Evolutionary conservation across 495 filamentous ascomycete genomes (phyloP).

Genomic region (Lepidopterella palustris): DNA sequence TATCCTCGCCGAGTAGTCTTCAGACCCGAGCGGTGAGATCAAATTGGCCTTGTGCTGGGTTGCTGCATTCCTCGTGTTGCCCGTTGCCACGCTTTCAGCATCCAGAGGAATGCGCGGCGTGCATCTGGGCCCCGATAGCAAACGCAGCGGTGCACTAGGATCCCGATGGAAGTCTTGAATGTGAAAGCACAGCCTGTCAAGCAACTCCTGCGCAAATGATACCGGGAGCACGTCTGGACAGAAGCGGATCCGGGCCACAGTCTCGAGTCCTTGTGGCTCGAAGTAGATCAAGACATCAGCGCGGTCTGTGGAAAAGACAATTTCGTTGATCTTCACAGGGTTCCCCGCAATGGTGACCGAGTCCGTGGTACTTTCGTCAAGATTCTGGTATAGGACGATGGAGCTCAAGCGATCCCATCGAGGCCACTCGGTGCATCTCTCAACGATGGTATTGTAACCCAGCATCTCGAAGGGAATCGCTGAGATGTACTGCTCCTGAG

Average conservation of each 20-base stretch:
- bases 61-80: not conserved
- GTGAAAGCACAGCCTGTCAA: not conserved
- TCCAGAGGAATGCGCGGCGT: not conserved
- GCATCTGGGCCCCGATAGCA: not conserved
- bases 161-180: not conserved
- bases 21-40: too few relatives aligned
- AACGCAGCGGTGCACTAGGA: not conserved
- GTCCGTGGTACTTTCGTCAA: not conserved
- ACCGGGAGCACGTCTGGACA: not conserved
- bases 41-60: not conserved
- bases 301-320: not conserved
- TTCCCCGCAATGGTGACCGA: not conserved
- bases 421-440: slow-evolving; percentile 35
- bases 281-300: not conserved
- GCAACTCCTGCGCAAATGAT: not conserved
- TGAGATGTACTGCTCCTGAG: slow-evolving; percentile 55
- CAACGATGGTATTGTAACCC: slow-evolving; percentile 32
- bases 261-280: not conserved
- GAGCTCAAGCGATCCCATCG: slow-evolving; percentile 25
- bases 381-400: slow-evolving; percentile 28
- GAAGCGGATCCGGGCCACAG: not conserved
- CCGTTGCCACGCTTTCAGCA: not conserved
- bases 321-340: not conserved
- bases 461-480: slow-evolving; percentile 49
- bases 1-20: too few relatives aligned